phyloP scores from a whole-genome alignment of 768 basidiomycete genomes.

The Lactarius hatsudake region DNA sequence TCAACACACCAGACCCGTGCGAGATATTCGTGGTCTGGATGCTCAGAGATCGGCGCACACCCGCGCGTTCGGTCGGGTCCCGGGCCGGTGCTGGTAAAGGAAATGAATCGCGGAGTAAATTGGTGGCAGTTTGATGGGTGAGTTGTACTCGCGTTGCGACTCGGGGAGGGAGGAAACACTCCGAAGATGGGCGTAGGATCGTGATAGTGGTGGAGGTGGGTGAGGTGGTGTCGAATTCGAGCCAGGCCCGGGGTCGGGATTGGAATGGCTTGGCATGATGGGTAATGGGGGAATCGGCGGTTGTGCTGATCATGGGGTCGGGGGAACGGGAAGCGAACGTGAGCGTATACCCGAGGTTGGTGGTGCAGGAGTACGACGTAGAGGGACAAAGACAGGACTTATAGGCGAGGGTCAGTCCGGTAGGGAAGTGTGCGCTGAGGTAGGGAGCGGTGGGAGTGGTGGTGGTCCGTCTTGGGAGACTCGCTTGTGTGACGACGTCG shows the following conservation, averaged over 20 bases:
- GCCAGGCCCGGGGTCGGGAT: neutral
- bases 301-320: constrained; percentile 8
- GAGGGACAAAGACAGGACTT: neutral
- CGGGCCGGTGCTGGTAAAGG: neutral
- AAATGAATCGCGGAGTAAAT: neutral
- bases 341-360: constrained; percentile 9
- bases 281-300: neutral
- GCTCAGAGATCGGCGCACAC: neutral
- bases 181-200: neutral
- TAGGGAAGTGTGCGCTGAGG: neutral
- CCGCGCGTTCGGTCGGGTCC: neutral
- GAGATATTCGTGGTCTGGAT: neutral
- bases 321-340: constrained; percentile 14
- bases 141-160: no score
- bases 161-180: no score
- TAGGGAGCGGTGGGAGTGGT: constrained; percentile 6
- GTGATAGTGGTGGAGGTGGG: neutral
- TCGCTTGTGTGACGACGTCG: neutral
- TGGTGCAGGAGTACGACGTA: neutral
- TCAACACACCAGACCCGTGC: no score
- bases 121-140: no score
- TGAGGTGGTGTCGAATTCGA: neutral
- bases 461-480: neutral
- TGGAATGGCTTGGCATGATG: neutral
- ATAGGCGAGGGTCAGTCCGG: neutral